Percentiles rank a stretch among this genome's conserved stretches.
These are phyloP conservation scores for Arctostaphylos glauca DNA, from an alignment of 148 eudicot species.

Conservation along the genomic window DNA sequence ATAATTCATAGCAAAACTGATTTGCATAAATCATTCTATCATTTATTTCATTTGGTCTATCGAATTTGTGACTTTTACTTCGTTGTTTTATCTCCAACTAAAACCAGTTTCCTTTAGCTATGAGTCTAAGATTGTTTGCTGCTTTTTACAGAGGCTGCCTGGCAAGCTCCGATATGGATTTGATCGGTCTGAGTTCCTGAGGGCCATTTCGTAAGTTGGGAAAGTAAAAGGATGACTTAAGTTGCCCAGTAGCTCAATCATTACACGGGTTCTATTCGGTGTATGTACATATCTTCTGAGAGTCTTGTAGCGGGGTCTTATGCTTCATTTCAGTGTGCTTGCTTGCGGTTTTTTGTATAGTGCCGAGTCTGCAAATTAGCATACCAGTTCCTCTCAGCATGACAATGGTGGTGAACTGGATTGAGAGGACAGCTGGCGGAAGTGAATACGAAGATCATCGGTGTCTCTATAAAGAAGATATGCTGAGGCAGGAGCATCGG, in stretches of 20 bases:
- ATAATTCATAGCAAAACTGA: neutral
- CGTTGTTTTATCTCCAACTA: neutral
- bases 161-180: conserved; percentile 25
- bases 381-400: conserved; percentile 28
- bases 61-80: neutral
- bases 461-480: conserved; percentile 18
- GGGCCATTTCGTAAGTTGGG: conserved; percentile 30
- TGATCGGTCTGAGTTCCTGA: conserved; percentile 25
- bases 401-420: conserved; percentile 31
- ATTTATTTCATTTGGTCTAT: neutral
- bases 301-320: conserved; percentile 25
- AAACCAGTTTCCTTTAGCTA: neutral
- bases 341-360: conserved; percentile 41
- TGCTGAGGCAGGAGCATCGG: conserved; percentile 12
- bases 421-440: conserved; percentile 21
- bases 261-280: conserved; percentile 21
- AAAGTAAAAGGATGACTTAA: conserved; percentile 17
- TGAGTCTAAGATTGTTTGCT: conserved; percentile 2
- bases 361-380: conserved; percentile 19
- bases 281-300: conserved; percentile 36
- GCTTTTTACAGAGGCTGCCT: conserved; percentile 23
- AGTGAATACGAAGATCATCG: conserved; percentile 6
- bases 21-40: too few species aligned
- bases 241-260: conserved; percentile 29
- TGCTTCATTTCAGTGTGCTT: conserved; percentile 45